Evolutionary conservation across 1,284 basidiomycete genomes (phyloP).

Genomic region (Cryptococcus sp.): DNA sequence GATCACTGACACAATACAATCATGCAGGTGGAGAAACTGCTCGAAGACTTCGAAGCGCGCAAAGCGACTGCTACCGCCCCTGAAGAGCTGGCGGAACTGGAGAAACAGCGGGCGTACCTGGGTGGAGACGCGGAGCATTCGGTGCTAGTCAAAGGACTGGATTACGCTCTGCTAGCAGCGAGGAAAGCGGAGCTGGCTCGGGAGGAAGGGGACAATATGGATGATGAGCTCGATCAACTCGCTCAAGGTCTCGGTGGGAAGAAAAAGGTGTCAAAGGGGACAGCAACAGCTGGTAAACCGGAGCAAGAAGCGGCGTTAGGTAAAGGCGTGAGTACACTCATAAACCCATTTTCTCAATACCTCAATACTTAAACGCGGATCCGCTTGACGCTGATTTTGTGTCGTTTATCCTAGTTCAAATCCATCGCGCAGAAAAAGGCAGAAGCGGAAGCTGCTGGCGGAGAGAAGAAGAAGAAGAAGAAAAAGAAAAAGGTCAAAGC

Average conservation of each 20-base stretch:
- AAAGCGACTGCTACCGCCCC: constrained; percentile 47
- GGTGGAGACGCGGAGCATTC: constrained; percentile 86
- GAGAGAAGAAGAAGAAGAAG: constrained; percentile 57
- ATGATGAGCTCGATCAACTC: constrained; percentile 70
- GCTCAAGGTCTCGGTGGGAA: constrained; percentile 15
- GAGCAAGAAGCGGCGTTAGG: constrained; percentile 49
- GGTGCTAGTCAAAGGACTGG: constrained; percentile 84
- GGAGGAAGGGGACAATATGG: constrained; percentile 63
- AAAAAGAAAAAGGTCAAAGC: constrained; percentile 56
- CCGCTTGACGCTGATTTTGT: not conserved
- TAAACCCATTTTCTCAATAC: not conserved
- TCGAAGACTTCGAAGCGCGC: constrained; percentile 75
- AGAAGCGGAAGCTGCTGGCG: constrained; percentile 26
- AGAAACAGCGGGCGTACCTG: constrained; percentile 74
- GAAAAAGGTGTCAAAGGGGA: constrained; percentile 11
- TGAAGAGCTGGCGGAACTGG: constrained; percentile 58
- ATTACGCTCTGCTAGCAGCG: constrained; percentile 79
- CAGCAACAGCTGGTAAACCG: constrained; percentile 57
- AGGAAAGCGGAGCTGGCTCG: constrained; percentile 67
- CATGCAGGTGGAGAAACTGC: constrained; percentile 69
- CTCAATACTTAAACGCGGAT: too few species aligned
- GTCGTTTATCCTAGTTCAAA: constrained; percentile 42
- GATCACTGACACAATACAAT: constrained; percentile 6
- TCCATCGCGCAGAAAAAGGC: constrained; percentile 43
- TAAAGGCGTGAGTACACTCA: constrained; percentile 37